Base-by-base conservation (phyloP, 2,329 filamentous ascomycete genomes). In the Sclerotinia glacialis region DNA sequence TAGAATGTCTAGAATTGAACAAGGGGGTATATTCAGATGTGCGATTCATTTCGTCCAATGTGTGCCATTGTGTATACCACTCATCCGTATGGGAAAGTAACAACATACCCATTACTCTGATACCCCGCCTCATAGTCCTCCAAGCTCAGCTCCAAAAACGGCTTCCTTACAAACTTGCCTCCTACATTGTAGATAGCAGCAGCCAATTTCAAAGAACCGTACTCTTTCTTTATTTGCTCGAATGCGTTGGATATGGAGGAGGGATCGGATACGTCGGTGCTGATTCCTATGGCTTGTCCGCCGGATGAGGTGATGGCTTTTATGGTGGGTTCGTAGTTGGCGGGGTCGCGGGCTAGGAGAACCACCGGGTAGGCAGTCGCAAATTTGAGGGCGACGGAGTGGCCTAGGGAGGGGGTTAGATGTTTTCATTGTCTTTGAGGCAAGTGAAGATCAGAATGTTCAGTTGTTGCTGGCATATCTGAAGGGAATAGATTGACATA, bases 111-210 rank as follows among this genome's bases (percentile, higher is more conserved):
- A 52, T 82, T 83, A 2, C 79, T 78, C 8, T 78, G 75, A 18
- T 84, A 77, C 0, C 80, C 80, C 0, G 70, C 69, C 21, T 83
- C 79, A 12, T 86, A 79, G 5, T 88, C 85, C 34, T 82, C 79
- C 3, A 77, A 68, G 0, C 72, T 80, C n/a, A 82, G 69, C 69
- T 89, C 86, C 23, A 89, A 78, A 73, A 89, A 89, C 0, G 85
- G 83, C 76, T 84, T 86, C 69, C 78, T 77, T 0, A 78, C 71
- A 66, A 83, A 83, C 3, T 80, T 67, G 21, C 79, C 80, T 50
- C 81, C 83, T 34, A 88, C 89, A 71, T 93, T 93, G 80, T 87
- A 93, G 26, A 93, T 78, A 3, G 89, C 90, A 0, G 88, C 89
- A 2, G 84, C 85, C 12, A 87, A 79, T 67, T 80, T 81, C 55